Evolutionary conservation across 768 basidiomycete species (phyloP), one percentile per base, ranked within the genome.

Genomic region (Tricholoma hemisulphureum): DNA sequence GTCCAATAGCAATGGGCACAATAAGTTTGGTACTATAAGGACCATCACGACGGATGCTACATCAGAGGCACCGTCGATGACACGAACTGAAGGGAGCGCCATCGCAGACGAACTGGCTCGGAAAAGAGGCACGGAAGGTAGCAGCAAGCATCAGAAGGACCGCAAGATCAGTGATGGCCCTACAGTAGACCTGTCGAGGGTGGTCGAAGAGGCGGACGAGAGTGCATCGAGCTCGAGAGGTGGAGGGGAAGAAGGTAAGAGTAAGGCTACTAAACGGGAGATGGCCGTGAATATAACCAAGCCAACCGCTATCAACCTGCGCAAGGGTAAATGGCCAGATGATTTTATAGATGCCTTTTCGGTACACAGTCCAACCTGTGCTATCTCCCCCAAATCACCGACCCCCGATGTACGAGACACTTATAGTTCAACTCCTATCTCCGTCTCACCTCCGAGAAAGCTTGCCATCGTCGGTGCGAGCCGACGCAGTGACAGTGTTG

Each of bases 31-130:
- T 39, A 93, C 91, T 10, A 84, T 93, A 59, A 80, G 89, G 65
- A 92, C 91, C n/a, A 77, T 87, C 58, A 91, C 86, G 29, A 93
- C 92, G 28, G 91, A 92, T 61, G 79, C 87, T 58, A 93, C 91
- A 18, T 89, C 88, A 37, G 91, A 90, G 64, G 73, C 77, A 13
- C 86, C 87, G 5, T 88, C 88, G 9, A 74, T 89, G 53, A 81
- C 80, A 20, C 78, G 79, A 31, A 78, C 85, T n/a, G 88, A 91
- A 64, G 89, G 82, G 14, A 85, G 77, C 61, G 70, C 72, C 31
- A 75, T 86, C 53, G 81, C 81, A 16, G 82, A 82, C 29, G 81
- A 82, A 31, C 58, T 86, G 55, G 63, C 70, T 20, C 75, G 80
- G 57, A 79, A 77, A 63, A 60, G 56, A 53, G 57, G 58, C 21